Base-by-base conservation (phyloP, 192 early-diverging fungal species). In the Mortierella antarctica region DNA sequence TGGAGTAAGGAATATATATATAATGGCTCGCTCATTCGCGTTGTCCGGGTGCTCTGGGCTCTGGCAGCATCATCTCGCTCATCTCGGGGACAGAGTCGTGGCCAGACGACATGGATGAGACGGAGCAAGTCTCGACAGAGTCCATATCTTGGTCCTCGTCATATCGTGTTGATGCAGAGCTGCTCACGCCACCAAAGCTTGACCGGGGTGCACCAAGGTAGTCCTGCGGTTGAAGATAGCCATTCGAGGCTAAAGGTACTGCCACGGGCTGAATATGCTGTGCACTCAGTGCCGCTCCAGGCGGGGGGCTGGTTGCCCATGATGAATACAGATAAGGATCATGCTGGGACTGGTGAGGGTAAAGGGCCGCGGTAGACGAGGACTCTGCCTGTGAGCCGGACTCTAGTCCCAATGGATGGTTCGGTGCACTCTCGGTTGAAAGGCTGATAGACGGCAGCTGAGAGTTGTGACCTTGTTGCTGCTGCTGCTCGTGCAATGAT, bases 111-210 rank as follows among this genome's bases (percentile, higher is more conserved):
- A 80, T 72, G 53, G 77, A 80, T 9, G 77, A 68, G 31, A 80
- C 21, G 0, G 77, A 80, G 49, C 70, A 71, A 12, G 77, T 80
- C 20, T 80, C 77, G 14, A 80, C 59, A 49, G 77, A 80, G 52
- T 72, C 70, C 77, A 80, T 80, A 49, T 80, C 77, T 31, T 80
- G 77, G 23, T 80, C 70, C 17, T 80, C 77, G 7, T 80, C 70
- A 18, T 80, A 80, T 14, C 70, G 57, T 17, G 70, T 80, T 3
- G 77, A 80, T 2, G 58, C 51, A 41, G 61, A 46, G 31, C 59
- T 54, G 45, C 60, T 67, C 3, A 61, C 60, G n/a, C 60, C 69
- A 13, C 69, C 60, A 46, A 63, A 61, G 56, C 45, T 57, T 7
- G 8, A 60, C 40, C 49, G 50, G 39, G 52, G 44, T 31, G 57